Conservation (phyloP, 2,329 filamentous ascomycete species). For the Botrytis medusae region DNA sequence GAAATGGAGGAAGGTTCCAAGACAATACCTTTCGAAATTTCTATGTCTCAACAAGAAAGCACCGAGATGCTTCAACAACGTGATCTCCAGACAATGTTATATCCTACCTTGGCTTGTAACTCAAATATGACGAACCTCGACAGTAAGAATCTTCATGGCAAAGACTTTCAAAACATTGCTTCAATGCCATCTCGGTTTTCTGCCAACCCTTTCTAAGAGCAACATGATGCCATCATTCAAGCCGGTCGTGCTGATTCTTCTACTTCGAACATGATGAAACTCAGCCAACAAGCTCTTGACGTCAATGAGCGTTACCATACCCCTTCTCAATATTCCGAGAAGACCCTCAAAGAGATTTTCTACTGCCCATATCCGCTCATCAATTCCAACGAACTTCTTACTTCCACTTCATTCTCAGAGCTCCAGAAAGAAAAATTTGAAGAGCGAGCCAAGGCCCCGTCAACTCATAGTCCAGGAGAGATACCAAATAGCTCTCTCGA, state of each 20-base stretch:
- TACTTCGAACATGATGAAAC: not conserved
- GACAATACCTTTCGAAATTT: not conserved
- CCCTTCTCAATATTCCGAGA: no score
- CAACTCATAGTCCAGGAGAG: not conserved
- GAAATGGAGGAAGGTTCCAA: not conserved
- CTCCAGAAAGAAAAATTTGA: not conserved
- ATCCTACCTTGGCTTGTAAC: not conserved
- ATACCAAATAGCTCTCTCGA: not conserved
- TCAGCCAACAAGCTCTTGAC: not conserved
- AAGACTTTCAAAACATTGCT: not conserved
- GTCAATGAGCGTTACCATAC: not conserved
- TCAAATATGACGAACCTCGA: not conserved
- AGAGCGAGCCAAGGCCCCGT: not conserved
- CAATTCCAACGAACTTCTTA: not conserved
- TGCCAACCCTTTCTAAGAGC: accelerated
- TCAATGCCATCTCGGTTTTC: no score
- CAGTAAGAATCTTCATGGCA: not conserved
- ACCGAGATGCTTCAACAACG: not conserved
- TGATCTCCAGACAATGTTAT: accelerated
- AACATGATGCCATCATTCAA: no score
- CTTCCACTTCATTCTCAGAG: not conserved
- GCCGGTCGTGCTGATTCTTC: no score
- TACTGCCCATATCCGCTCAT: not conserved
- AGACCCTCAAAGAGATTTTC: not conserved
- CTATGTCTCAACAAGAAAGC: accelerated